Percentiles rank a stretch among this genome's conserved stretches.
phyloP scores from a whole-genome alignment of 2,329 filamentous ascomycete species.

The Microsporum canis region DNA sequence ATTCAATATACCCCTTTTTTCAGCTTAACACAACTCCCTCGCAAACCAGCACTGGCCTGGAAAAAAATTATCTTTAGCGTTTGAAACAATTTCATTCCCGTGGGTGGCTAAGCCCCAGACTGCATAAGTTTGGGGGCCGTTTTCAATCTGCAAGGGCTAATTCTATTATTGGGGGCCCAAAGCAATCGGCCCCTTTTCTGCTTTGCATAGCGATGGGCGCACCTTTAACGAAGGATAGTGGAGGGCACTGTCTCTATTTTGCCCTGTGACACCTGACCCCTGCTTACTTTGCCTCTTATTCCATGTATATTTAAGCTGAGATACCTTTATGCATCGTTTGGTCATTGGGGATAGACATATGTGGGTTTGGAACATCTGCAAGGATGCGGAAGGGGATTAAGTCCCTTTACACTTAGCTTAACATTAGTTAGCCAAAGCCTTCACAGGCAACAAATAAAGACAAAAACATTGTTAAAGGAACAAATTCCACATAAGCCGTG shows the following conservation, averaged over 20 bases:
- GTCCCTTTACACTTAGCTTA: background rate
- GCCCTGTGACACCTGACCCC: background rate
- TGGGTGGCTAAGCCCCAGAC: background rate
- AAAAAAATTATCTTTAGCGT: background rate
- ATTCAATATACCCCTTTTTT: slow-evolving; percentile 2
- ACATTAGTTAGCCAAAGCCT: background rate
- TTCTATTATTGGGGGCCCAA: background rate
- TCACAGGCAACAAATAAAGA: background rate
- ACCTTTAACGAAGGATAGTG: background rate
- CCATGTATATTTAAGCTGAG: background rate
- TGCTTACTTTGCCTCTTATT: background rate
- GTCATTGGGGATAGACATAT: background rate
- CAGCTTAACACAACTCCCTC: background rate
- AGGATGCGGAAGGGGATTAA: background rate
- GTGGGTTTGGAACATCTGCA: background rate
- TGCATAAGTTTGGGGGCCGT: background rate
- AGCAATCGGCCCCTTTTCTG: background rate
- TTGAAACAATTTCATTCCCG: background rate
- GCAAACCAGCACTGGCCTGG: background rate
- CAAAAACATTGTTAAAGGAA: background rate
- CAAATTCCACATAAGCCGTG: background rate
- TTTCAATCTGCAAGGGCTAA: background rate
- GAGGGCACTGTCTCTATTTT: background rate
- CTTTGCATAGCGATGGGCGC: background rate
- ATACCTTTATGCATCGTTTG: background rate